Conservation (phyloP, 352 stramenopile genomes). For the Thraustochytrium striatum region DNA sequence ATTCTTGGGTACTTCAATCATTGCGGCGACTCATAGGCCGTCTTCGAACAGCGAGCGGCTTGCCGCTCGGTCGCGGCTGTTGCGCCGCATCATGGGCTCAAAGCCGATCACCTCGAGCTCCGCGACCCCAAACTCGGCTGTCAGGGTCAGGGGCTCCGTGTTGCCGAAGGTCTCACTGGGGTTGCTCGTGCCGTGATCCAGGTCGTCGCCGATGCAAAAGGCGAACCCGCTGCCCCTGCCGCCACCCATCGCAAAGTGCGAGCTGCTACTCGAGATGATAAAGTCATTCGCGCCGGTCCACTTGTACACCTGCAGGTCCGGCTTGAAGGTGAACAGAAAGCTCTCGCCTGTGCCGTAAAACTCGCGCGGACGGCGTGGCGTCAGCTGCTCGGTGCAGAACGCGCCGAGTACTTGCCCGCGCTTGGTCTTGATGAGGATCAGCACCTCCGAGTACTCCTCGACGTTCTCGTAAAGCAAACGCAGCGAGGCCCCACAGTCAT, state of each 20-base stretch:
- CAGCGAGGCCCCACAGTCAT: slow-evolving; percentile 4
- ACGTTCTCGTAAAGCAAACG: not conserved
- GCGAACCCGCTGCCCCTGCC: slow-evolving; percentile 29
- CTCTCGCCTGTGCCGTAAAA: slow-evolving; percentile 49
- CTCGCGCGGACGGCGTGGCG: slow-evolving; percentile 3
- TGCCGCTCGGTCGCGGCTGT: no score
- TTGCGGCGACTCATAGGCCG: no score
- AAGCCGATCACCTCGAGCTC: slow-evolving; percentile 25
- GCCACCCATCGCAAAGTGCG: slow-evolving; percentile 30
- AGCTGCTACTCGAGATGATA: slow-evolving; percentile 32
- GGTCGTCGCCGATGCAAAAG: slow-evolving; percentile 46
- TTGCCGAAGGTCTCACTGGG: slow-evolving; percentile 28
- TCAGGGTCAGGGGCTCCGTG: not conserved
- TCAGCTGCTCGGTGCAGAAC: slow-evolving; percentile 40
- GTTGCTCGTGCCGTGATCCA: slow-evolving; percentile 8
- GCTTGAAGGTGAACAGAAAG: slow-evolving; percentile 45
- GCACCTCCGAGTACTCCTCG: slow-evolving; percentile 14
- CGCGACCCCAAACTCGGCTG: slow-evolving; percentile 4
- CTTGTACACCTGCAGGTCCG: slow-evolving; percentile 40
- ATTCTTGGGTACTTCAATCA: slow-evolving; percentile 34
- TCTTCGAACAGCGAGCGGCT: no score
- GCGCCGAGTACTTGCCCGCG: slow-evolving; percentile 20
- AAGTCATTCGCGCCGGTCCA: slow-evolving; percentile 41
- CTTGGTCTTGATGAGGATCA: slow-evolving; percentile 29
- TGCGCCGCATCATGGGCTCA: no score